A percentile compares a stretch with the other conserved stretches of the same genome.
Conservation (phyloP, 1,139 yeast genomes). For the Nakaseomyces uthaithaninus region DNA sequence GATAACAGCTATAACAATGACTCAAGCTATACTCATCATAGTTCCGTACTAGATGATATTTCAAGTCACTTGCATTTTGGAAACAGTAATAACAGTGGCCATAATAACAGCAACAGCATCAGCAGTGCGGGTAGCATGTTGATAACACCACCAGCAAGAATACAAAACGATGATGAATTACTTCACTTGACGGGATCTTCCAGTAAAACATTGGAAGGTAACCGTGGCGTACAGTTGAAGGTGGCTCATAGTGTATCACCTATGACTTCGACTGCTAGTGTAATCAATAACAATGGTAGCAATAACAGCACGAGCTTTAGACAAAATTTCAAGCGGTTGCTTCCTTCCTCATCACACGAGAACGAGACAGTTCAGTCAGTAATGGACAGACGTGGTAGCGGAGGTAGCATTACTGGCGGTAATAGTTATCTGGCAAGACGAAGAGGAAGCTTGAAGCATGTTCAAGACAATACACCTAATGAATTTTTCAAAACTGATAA, state of each 20-base stretch:
- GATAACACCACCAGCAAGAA: constrained; percentile 5
- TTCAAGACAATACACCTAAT: background rate
- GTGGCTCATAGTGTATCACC: constrained; percentile 23
- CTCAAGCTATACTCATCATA: constrained; percentile 1
- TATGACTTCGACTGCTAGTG: background rate
- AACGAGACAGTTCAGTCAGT: background rate
- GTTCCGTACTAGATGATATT: constrained; percentile 1
- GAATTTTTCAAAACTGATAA: constrained; percentile 42
- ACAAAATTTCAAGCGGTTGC: constrained; percentile 3
- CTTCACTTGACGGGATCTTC: constrained; percentile 29
- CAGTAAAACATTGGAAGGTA: constrained; percentile 27
- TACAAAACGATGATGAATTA: constrained; percentile 29
- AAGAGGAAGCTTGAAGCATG: constrained; percentile 1
- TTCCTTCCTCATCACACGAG: background rate
- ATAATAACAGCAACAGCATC: constrained; percentile 1
- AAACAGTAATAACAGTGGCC: background rate
- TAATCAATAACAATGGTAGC: background rate
- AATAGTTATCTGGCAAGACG: constrained; percentile 1
- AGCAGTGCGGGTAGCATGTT: constrained; percentile 5
- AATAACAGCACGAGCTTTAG: background rate
- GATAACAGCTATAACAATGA: background rate
- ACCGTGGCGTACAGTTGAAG: constrained; percentile 22
- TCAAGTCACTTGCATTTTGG: constrained; percentile 1
- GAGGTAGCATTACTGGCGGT: background rate
- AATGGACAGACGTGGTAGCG: background rate